Evolutionary conservation across 345 rosid species (phyloP).

Genomic region (Corchorus capsularis): DNA sequence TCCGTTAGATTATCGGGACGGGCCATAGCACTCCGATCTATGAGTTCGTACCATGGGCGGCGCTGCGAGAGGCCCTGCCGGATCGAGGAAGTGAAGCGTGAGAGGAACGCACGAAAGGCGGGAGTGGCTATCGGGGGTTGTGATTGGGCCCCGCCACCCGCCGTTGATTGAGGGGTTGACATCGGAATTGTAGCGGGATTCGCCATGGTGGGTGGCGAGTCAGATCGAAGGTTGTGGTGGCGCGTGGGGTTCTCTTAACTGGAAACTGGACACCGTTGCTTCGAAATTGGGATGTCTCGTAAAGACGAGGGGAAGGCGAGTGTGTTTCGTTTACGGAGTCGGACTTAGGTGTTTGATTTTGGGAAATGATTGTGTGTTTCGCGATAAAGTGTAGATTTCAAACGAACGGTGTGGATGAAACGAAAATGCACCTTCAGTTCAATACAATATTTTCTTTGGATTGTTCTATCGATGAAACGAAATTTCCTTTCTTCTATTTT

Average conservation of each 20-base stretch:
- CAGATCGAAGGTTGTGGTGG: constrained; percentile 19
- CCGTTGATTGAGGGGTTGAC: constrained; percentile 39
- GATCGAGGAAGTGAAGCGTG: constrained; percentile 69
- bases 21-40: constrained; percentile 61
- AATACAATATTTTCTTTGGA: no score
- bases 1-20: constrained; percentile 67
- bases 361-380: neutral
- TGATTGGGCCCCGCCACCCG: constrained; percentile 33
- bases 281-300: neutral
- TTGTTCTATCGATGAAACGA: no score
- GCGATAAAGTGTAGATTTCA: no score
- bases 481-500: no score
- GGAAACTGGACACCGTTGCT: neutral
- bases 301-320: neutral
- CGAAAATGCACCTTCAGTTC: no score
- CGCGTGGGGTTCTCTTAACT: neutral
- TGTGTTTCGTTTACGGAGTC: neutral
- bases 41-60: constrained; percentile 77
- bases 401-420: no score
- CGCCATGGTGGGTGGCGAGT: constrained; percentile 55
- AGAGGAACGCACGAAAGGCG: constrained; percentile 69
- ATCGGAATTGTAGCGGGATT: constrained; percentile 58
- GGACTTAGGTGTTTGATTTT: neutral
- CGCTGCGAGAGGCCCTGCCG: constrained; percentile 75
- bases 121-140: constrained; percentile 76